Conservation (phyloP, 768 basidiomycete genomes). For the Neoboletus brunneissimus region DNA sequence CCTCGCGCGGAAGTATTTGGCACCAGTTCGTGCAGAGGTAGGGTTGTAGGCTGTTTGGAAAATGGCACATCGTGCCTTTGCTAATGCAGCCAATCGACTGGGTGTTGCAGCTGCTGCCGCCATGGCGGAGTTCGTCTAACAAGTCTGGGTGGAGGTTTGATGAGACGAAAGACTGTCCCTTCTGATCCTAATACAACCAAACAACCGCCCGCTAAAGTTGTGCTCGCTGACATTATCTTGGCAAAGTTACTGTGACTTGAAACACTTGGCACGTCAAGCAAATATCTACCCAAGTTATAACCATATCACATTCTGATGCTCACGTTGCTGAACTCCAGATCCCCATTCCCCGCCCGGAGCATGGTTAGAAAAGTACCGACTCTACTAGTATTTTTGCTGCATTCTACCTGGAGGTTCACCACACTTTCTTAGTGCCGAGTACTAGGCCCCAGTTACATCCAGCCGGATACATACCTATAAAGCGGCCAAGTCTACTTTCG, state of each 20-base stretch:
- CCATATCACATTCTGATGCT: too few relatives aligned
- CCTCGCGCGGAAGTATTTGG: slow-evolving; percentile 83
- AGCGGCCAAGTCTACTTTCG: slow-evolving; percentile 19
- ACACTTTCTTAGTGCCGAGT: slow-evolving; percentile 16
- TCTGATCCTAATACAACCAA: slow-evolving; percentile 31
- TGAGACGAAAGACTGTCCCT: slow-evolving; percentile 6
- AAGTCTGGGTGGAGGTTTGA: neutral
- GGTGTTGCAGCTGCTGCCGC: slow-evolving; percentile 40
- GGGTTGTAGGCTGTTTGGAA: slow-evolving; percentile 93
- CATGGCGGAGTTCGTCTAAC: slow-evolving; percentile 12
- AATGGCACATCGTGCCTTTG: slow-evolving; percentile 62
- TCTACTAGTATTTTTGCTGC: too few relatives aligned
- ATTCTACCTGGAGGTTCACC: too few relatives aligned
- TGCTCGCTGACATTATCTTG: too few relatives aligned
- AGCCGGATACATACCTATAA: slow-evolving; percentile 18
- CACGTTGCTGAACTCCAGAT: too few relatives aligned
- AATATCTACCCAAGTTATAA: neutral
- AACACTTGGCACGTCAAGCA: neutral
- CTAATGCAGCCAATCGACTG: slow-evolving; percentile 58
- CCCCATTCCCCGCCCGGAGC: too few relatives aligned
- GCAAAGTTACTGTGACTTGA: too few relatives aligned
- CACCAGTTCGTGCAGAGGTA: slow-evolving; percentile 73
- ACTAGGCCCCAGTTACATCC: slow-evolving; percentile 7
- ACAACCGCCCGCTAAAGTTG: slow-evolving; percentile 10
- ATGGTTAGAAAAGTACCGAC: too few relatives aligned